Evolutionary conservation across 73 alveolate species (phyloP).

Genomic region (Paramecium primaurelia): DNA sequence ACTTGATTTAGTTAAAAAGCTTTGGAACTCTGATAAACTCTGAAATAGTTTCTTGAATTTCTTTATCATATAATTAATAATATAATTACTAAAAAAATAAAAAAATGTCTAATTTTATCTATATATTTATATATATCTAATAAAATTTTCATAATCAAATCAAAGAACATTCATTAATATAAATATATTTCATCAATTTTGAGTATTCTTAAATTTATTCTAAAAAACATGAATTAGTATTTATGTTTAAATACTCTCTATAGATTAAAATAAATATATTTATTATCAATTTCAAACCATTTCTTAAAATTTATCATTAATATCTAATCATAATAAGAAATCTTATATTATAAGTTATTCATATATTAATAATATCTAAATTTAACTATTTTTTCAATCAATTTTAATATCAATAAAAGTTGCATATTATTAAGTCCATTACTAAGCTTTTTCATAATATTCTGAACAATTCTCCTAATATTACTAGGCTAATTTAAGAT

Average conservation of each 20-base stretch:
- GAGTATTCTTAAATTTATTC: no score
- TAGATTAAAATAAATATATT: no score
- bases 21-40: not conserved
- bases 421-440: not conserved
- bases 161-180: no score
- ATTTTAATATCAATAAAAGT: not conserved
- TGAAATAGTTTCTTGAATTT: conserved; percentile 24
- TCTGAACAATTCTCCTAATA: not conserved
- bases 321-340: no score
- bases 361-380: no score
- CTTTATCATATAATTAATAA: not conserved
- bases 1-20: not conserved
- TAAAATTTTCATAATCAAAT: not conserved
- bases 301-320: no score
- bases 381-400: not conserved
- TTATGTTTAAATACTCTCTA: no score
- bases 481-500: not conserved
- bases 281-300: no score
- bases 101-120: not conserved
- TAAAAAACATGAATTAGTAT: no score
- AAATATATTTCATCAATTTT: no score
- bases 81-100: not conserved
- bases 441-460: not conserved
- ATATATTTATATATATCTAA: not conserved
- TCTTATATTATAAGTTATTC: no score